phyloP scores from a whole-genome alignment of 129 eudicot species.

The Flaveria brownii region DNA sequence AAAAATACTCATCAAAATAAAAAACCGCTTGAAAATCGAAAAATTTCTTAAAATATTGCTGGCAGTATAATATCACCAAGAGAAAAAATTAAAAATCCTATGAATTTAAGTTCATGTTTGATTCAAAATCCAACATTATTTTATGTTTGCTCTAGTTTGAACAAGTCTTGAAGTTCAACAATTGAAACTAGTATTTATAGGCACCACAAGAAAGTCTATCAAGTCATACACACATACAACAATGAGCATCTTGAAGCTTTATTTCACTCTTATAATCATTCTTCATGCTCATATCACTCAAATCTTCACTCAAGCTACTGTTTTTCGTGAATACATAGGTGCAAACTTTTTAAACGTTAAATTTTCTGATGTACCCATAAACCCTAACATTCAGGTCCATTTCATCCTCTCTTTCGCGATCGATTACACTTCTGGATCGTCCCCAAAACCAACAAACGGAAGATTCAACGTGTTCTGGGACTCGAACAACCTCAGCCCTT shows the following conservation, averaged over 20 bases:
- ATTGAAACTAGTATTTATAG: conserved; percentile 25
- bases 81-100: too few species aligned
- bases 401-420: conserved; percentile 53
- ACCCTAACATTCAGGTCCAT: conserved; percentile 43
- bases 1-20: too few species aligned
- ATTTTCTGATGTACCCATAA: conserved; percentile 47
- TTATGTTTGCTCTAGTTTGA: conserved; percentile 7
- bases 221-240: conserved; percentile 8
- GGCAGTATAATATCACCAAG: too few species aligned
- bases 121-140: conserved; percentile 4
- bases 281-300: conserved; percentile 26
- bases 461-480: conserved; percentile 48
- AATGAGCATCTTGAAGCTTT: conserved; percentile 29
- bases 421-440: conserved; percentile 34
- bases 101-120: too few species aligned
- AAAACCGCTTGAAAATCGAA: too few species aligned
- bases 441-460: conserved; percentile 49
- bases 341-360: conserved; percentile 42
- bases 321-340: conserved; percentile 51
- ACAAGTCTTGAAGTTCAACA: neutral
- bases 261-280: conserved; percentile 22
- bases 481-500: conserved; percentile 36
- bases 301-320: conserved; percentile 22
- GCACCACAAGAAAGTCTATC: neutral
- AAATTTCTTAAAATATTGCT: too few species aligned